Percentiles rank a stretch among this genome's conserved stretches.
These are phyloP conservation scores for Xylaria multiplex DNA, from an alignment of 2,329 filamentous ascomycete species.

Conservation along the genomic window DNA sequence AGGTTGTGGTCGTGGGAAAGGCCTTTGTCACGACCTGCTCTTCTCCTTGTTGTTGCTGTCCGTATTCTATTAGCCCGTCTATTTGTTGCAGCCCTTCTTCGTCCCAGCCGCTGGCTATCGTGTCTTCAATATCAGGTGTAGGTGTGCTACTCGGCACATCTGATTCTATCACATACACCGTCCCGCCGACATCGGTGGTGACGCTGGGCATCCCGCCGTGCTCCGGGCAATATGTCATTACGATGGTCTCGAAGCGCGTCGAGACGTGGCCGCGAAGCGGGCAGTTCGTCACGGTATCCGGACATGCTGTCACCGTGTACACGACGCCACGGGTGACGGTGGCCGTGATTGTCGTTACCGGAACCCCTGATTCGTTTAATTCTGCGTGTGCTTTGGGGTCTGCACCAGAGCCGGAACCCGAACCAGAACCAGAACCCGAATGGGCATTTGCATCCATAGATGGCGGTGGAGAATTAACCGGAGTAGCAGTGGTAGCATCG, in stretches of 20 bases:
- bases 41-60: background rate
- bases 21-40: conserved; percentile 28
- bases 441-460: too few relatives aligned
- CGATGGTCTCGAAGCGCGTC: conserved; percentile 38
- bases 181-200: background rate
- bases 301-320: conserved; percentile 38
- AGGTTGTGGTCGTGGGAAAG: conserved; percentile 37
- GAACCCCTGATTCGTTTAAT: background rate
- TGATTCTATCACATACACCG: conserved; percentile 1
- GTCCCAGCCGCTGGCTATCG: background rate
- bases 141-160: background rate
- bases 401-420: background rate
- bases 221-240: conserved; percentile 43
- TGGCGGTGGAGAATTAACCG: background rate
- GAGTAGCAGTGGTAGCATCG: background rate
- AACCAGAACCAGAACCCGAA: background rate
- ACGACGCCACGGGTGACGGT: conserved; percentile 42
- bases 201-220: conserved; percentile 3
- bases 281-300: conserved; percentile 28
- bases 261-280: conserved; percentile 25
- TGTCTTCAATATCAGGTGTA: background rate
- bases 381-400: background rate
- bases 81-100: background rate
- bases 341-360: conserved; percentile 37
- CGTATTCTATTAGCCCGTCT: too few relatives aligned